Percentiles rank a stretch among this genome's conserved stretches.
Evolutionary conservation across 768 basidiomycete species (phyloP).

Genomic region (Postia placenta): DNA sequence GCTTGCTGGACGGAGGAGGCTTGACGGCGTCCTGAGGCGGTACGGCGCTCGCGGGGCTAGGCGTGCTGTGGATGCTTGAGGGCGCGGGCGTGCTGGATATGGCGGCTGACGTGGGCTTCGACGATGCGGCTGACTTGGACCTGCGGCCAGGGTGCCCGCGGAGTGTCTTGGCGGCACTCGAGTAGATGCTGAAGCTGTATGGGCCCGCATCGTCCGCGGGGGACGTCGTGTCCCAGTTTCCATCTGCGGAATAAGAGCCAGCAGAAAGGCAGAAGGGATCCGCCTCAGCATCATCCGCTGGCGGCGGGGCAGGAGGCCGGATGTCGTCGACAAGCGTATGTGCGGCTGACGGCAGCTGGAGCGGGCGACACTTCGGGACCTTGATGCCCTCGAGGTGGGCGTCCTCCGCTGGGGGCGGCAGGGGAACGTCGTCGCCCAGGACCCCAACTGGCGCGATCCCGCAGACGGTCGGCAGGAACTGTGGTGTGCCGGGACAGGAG

Average conservation of each 20-base stretch:
- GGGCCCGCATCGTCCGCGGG: conserved; percentile 1
- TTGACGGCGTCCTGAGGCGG: not conserved
- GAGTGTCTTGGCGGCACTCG: not conserved
- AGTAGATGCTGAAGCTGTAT: conserved; percentile 10
- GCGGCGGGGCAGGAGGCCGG: too few species aligned
- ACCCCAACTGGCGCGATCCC: not conserved
- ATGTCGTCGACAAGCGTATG: not conserved
- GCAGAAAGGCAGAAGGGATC: conserved; percentile 9
- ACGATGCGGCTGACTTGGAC: not conserved
- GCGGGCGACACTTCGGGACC: not conserved
- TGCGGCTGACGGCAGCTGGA: not conserved
- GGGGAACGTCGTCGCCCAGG: not conserved
- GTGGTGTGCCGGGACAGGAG: not conserved
- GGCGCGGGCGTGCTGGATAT: not conserved
- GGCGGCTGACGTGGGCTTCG: not conserved
- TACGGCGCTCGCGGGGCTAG: not conserved
- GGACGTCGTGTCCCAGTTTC: not conserved
- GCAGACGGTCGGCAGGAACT: not conserved
- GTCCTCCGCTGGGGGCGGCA: not conserved
- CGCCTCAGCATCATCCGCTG: not conserved
- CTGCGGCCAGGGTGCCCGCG: not conserved
- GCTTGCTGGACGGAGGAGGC: not conserved
- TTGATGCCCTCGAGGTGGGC: not conserved
- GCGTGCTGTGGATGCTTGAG: too few species aligned
- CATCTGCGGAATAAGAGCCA: conserved; percentile 10